Percentiles rank a stretch among this genome's conserved stretches.
These are phyloP conservation scores for Metschnikowia aberdeeniae DNA, from an alignment of 805 yeast species.

Conservation along the genomic window DNA sequence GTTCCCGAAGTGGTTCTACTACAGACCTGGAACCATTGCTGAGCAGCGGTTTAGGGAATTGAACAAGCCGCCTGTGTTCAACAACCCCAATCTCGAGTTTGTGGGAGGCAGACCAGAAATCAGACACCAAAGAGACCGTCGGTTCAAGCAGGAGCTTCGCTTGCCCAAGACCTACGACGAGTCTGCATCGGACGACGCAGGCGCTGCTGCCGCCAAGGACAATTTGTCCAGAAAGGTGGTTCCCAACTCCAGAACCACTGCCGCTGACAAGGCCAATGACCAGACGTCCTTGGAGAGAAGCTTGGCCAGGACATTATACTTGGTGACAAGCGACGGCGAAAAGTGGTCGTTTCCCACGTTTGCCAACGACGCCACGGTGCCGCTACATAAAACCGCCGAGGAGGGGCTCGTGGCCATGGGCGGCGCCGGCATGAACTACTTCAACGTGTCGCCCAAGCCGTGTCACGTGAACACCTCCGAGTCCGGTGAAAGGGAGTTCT, in stretches of 20 bases:
- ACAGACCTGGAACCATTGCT: constrained; percentile 82
- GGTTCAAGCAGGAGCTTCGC: constrained; percentile 71
- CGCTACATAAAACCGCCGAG: constrained; percentile 73
- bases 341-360: constrained; percentile 83
- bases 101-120: constrained; percentile 83
- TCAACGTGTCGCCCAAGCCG: constrained; percentile 90
- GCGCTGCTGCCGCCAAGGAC: constrained; percentile 25
- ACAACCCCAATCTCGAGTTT: constrained; percentile 72
- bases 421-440: constrained; percentile 73
- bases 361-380: constrained; percentile 30
- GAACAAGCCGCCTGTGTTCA: constrained; percentile 70
- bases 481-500: constrained; percentile 48
- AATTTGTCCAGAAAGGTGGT: constrained; percentile 65
- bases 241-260: constrained; percentile 68
- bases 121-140: constrained; percentile 83
- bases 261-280: constrained; percentile 68
- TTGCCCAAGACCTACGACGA: constrained; percentile 62
- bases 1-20: constrained; percentile 90
- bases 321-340: constrained; percentile 50
- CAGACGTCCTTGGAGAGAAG: constrained; percentile 69
- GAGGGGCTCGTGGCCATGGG: constrained; percentile 67
- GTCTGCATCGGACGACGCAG: constrained; percentile 12
- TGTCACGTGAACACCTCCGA: constrained; percentile 45
- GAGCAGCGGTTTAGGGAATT: constrained; percentile 74
- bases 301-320: constrained; percentile 74